These are phyloP conservation scores for Podaxis mareebaensis DNA, from an alignment of 768 basidiomycete species.

Conservation along the genomic window DNA sequence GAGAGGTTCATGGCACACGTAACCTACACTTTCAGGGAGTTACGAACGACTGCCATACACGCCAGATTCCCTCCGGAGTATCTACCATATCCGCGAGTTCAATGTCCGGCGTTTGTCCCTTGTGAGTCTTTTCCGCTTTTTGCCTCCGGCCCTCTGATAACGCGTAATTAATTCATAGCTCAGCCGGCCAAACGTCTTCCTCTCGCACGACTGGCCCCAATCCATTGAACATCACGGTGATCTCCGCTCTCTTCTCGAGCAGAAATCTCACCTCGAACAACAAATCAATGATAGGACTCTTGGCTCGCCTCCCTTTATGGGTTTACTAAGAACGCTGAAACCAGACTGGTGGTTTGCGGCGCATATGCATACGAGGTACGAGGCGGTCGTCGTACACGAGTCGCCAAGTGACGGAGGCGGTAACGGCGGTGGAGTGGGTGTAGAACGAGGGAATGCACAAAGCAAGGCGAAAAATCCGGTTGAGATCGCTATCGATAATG, in stretches of 20 bases:
- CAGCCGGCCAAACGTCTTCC: constrained; percentile 68
- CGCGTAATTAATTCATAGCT: constrained; percentile 36
- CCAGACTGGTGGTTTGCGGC: constrained; percentile 93
- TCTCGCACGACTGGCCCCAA: constrained; percentile 97
- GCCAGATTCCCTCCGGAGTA: constrained; percentile 67
- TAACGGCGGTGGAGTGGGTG: not conserved
- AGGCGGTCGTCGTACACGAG: constrained; percentile 61
- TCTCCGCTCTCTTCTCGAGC: constrained; percentile 57
- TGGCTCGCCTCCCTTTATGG: constrained; percentile 87
- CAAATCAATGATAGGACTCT: constrained; percentile 70
- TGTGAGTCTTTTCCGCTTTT: constrained; percentile 34
- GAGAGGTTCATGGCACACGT: not conserved
- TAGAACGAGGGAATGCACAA: not conserved
- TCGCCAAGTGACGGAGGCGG: not conserved
- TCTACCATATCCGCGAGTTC: constrained; percentile 91
- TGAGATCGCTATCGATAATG: constrained; percentile 48
- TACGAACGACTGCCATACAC: constrained; percentile 85
- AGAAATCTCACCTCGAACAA: constrained; percentile 74
- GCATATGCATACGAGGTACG: constrained; percentile 86
- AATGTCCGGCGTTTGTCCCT: constrained; percentile 77
- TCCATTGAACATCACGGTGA: constrained; percentile 84
- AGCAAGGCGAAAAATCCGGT: constrained; percentile 42
- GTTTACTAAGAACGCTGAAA: constrained; percentile 66
- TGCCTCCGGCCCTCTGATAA: constrained; percentile 17
- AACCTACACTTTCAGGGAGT: constrained; percentile 51